Evolutionary conservation across 805 yeast genomes (phyloP).

Genomic region (Yarrowia sp.): DNA sequence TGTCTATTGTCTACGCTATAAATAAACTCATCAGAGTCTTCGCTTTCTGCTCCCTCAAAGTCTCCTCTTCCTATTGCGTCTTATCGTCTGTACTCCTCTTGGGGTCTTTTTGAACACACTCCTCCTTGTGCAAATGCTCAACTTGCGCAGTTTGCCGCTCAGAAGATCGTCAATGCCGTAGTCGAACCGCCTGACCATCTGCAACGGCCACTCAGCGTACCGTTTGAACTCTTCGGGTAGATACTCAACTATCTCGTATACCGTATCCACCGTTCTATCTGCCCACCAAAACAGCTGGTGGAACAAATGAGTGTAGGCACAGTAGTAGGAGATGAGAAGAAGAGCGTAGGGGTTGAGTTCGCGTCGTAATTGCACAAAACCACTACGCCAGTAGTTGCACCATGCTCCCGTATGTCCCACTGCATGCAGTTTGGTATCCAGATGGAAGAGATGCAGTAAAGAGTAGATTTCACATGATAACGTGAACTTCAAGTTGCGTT

Average conservation of each 20-base stretch:
- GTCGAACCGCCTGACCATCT: not conserved
- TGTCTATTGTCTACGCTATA: too few relatives aligned
- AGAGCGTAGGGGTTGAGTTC: not conserved
- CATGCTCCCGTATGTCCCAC: constrained; percentile 15
- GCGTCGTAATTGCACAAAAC: not conserved
- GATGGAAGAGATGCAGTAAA: constrained; percentile 6
- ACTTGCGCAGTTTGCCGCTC: not conserved
- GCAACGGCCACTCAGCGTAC: constrained; percentile 13
- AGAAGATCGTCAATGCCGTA: constrained; percentile 2
- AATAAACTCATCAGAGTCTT: too few relatives aligned
- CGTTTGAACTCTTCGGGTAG: not conserved
- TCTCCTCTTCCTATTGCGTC: not conserved
- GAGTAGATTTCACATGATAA: constrained; percentile 6
- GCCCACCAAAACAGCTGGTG: constrained; percentile 20
- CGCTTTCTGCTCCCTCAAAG: not conserved
- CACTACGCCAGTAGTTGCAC: constrained; percentile 9
- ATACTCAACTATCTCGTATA: constrained; percentile 1
- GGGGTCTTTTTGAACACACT: not conserved
- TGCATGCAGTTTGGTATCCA: not conserved
- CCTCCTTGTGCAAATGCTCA: constrained; percentile 1
- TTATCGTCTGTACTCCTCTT: too few relatives aligned
- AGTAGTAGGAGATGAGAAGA: constrained; percentile 2
- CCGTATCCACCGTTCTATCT: not conserved
- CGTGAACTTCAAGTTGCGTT: not conserved
- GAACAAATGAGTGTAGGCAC: constrained; percentile 5